phyloP scores from a whole-genome alignment of 2,329 filamentous ascomycete species.

The Pestalotiopsis sp. region DNA sequence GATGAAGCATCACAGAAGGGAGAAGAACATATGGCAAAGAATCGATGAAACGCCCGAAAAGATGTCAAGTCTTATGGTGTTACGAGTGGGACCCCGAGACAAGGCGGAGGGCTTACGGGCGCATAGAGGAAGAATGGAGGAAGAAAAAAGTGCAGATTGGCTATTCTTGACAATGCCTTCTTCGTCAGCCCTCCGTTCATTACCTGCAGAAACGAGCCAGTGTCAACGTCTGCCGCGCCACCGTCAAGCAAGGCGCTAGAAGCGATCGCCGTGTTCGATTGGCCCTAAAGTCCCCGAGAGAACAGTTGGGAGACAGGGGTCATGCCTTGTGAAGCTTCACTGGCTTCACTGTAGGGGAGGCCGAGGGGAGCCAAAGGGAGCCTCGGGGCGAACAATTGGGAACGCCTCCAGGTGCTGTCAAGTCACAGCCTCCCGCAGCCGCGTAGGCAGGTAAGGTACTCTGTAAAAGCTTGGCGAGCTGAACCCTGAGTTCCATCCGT shows the following conservation, averaged over 20 bases:
- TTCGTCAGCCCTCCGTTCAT: constrained; percentile 8
- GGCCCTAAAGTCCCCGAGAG: constrained; percentile 10
- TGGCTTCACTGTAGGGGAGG: neutral
- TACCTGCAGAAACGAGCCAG: neutral
- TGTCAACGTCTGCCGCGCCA: constrained; percentile 6
- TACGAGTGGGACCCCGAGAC: neutral
- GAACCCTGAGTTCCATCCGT: neutral
- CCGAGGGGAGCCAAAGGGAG: neutral
- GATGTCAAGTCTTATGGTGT: neutral
- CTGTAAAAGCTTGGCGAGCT: constrained; percentile 9
- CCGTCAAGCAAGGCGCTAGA: neutral
- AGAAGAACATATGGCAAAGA: neutral
- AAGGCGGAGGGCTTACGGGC: neutral
- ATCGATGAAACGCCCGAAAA: neutral
- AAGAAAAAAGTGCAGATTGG: neutral
- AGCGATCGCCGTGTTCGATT: constrained; percentile 4
- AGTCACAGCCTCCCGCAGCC: neutral
- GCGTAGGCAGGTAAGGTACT: no score
- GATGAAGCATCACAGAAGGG: neutral
- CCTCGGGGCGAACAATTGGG: neutral
- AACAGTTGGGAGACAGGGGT: neutral
- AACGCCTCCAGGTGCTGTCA: neutral
- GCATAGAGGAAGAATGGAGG: neutral
- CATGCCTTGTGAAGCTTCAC: neutral
- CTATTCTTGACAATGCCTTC: constrained; percentile 4